A percentile compares a stretch with the other conserved stretches of the same genome.
Evolutionary conservation across 1,284 basidiomycete species (phyloP).

Genomic region (Coriolopsis trogii): DNA sequence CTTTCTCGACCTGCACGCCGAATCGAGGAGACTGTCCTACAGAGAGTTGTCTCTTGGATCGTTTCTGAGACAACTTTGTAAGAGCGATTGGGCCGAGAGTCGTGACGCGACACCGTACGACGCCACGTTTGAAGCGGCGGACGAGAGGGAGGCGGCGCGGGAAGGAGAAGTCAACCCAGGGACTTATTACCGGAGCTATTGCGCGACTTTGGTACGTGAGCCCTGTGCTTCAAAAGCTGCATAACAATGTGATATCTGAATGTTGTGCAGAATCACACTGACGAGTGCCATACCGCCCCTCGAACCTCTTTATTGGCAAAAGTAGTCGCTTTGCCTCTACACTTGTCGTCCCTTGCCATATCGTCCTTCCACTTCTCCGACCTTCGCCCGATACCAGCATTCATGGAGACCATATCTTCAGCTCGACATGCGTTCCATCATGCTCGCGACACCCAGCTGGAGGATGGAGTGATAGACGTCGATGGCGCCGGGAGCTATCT

Average conservation of each 20-base stretch:
- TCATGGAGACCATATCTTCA: constrained; percentile 22
- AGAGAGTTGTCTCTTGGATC: constrained; percentile 37
- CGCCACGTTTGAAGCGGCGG: constrained; percentile 48
- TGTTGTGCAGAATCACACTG: not conserved
- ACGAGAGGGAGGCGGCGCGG: constrained; percentile 42
- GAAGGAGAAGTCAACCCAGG: constrained; percentile 42
- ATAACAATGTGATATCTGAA: no score
- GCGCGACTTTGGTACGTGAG: constrained; percentile 41
- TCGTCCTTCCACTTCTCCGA: constrained; percentile 41
- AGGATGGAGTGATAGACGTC: constrained; percentile 14
- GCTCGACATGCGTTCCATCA: not conserved
- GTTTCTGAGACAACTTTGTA: constrained; percentile 45
- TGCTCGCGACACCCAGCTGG: not conserved
- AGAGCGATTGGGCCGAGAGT: constrained; percentile 53
- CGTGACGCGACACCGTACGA: constrained; percentile 52
- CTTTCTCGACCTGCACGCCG: constrained; percentile 46
- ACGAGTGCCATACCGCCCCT: not conserved
- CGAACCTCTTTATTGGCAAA: constrained; percentile 5
- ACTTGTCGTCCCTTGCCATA: constrained; percentile 31
- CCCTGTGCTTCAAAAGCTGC: no score
- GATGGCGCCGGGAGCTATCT: constrained; percentile 6
- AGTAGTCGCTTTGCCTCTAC: constrained; percentile 25
- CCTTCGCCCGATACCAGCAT: constrained; percentile 41
- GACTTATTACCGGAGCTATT: constrained; percentile 50
- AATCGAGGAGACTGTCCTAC: constrained; percentile 45